phyloP scores from a whole-genome alignment of 2,329 filamentous ascomycete species.

The Grosmannia huntii region DNA sequence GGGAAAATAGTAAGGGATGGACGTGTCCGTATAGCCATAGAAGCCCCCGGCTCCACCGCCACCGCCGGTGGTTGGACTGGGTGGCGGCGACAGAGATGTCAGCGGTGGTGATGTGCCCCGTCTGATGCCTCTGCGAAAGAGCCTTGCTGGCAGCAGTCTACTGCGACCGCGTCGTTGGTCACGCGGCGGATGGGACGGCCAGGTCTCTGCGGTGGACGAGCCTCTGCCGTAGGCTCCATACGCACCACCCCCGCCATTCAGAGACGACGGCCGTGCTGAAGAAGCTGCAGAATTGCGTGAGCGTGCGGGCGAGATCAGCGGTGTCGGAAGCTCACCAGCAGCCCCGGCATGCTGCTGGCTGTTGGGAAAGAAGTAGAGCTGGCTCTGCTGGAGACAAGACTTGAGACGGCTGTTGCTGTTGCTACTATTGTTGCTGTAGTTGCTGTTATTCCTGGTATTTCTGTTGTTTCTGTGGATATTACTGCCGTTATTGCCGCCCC shows the following conservation, averaged over 20 bases:
- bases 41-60: background rate
- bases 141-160: constrained; percentile 27
- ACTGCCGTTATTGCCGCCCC: constrained; percentile 9
- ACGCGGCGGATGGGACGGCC: background rate
- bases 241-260: background rate
- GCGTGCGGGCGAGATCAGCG: constrained; percentile 25
- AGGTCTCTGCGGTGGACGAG: constrained; percentile 8
- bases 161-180: constrained; percentile 16
- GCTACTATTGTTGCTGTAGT: background rate
- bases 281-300: background rate
- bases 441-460: constrained; percentile 1
- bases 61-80: constrained; percentile 10
- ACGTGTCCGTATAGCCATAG: constrained; percentile 1
- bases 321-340: constrained; percentile 24
- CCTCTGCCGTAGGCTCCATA: background rate
- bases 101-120: constrained; percentile 18
- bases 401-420: background rate
- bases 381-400: constrained; percentile 3
- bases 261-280: constrained; percentile 13
- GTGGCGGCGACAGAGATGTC: constrained; percentile 18
- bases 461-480: no score
- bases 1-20: constrained; percentile 17
- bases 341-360: constrained; percentile 12
- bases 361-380: background rate
- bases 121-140: constrained; percentile 12